These are phyloP conservation scores for Chamaecyparis obtusa DNA, from an alignment of 75 land plant species.

Conservation along the genomic window DNA sequence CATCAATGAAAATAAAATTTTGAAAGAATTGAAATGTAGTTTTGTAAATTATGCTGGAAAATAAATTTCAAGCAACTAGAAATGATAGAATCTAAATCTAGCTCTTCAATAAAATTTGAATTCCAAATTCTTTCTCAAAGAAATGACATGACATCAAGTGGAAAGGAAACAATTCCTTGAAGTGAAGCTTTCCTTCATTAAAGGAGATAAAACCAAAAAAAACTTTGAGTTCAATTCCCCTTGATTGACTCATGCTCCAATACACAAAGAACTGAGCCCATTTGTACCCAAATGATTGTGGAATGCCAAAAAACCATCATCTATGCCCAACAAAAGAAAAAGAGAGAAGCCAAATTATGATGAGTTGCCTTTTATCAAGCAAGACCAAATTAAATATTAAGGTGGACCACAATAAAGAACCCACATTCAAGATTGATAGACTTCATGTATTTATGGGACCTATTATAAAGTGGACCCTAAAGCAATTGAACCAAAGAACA, in stretches of 20 bases:
- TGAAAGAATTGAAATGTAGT: background rate
- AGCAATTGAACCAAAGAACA: background rate
- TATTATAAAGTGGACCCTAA: background rate
- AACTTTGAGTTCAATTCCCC: background rate
- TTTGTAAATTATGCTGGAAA: background rate
- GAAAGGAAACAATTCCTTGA: background rate
- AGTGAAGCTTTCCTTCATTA: background rate
- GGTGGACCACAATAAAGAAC: background rate
- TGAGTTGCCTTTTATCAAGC: background rate
- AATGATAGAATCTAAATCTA: background rate
- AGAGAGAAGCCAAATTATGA: too few species aligned
- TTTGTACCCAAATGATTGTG: background rate
- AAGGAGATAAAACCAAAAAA: background rate
- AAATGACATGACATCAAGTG: too few species aligned
- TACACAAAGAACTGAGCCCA: background rate
- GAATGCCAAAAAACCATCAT: background rate
- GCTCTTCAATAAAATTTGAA: background rate
- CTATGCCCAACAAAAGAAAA: too few species aligned
- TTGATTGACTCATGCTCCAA: background rate
- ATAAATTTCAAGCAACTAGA: background rate
- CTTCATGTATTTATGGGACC: background rate
- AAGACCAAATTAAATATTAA: background rate
- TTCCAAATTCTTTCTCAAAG: background rate
- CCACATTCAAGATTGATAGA: background rate
- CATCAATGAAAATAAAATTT: background rate